Conservation (phyloP, 176 grass and related monocot genomes). For the Paspalum notatum region DNA sequence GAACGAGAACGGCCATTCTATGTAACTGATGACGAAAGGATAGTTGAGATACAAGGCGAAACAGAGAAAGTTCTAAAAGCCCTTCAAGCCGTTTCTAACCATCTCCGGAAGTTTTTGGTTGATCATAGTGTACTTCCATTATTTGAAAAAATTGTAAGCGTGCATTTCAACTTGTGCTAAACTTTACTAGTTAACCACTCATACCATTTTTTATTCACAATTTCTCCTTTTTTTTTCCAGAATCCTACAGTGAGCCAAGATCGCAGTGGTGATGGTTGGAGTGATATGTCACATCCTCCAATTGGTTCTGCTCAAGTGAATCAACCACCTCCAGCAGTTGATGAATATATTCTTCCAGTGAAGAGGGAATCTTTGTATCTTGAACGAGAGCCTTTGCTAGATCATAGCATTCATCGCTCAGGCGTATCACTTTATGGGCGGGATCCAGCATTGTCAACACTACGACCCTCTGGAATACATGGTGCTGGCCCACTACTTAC, state of each 20-base stretch:
- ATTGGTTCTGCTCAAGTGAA: conserved; percentile 47
- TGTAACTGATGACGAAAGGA: conserved; percentile 84
- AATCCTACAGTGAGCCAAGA: conserved; percentile 61
- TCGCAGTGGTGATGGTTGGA: conserved; percentile 48
- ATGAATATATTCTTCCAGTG: conserved; percentile 64
- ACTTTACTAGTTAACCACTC: not conserved
- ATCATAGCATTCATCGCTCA: conserved; percentile 66
- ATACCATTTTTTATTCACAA: conserved; percentile 19
- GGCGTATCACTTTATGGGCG: conserved; percentile 83
- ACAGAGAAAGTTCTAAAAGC: conserved; percentile 85
- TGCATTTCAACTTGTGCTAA: conserved; percentile 29
- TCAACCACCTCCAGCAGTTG: conserved; percentile 57
- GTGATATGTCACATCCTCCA: conserved; percentile 57
- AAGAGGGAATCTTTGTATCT: conserved; percentile 72
- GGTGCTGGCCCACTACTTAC: conserved; percentile 69
- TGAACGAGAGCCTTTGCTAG: conserved; percentile 64
- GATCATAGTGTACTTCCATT: conserved; percentile 94
- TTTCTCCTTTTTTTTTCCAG: conserved; percentile 36
- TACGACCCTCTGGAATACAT: conserved; percentile 66
- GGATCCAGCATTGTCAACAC: conserved; percentile 78
- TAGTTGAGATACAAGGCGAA: conserved; percentile 98
- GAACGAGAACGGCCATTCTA: conserved; percentile 74
- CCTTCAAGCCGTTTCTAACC: conserved; percentile 75
- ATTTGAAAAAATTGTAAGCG: conserved; percentile 91
- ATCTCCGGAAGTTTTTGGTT: conserved; percentile 98